Percentiles rank a stretch among this genome's conserved stretches.
Conservation (phyloP, 345 rosid species). For the Orychophragmus violaceus region DNA sequence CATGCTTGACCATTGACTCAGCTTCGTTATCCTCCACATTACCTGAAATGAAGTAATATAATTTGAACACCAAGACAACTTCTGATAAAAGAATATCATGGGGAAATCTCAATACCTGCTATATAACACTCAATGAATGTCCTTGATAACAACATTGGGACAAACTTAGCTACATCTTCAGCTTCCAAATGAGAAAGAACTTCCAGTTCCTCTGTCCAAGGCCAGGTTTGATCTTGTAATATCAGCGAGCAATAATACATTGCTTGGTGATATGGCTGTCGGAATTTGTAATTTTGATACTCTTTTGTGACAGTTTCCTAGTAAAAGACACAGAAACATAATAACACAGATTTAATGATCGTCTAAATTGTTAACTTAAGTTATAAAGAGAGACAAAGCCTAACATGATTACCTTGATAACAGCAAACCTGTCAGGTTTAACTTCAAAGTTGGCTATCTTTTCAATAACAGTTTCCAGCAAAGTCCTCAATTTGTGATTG, state of each 20-base stretch:
- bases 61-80: constrained; percentile 4
- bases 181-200: constrained; percentile 52
- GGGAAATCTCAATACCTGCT: constrained; percentile 43
- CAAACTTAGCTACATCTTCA: constrained; percentile 68
- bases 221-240: constrained; percentile 62
- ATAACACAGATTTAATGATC: constrained; percentile 4
- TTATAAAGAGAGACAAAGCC: background rate
- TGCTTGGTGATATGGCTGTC: constrained; percentile 80
- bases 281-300: constrained; percentile 69
- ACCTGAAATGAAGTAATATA: constrained; percentile 38
- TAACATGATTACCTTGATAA: constrained; percentile 61
- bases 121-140: constrained; percentile 71
- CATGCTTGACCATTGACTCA: constrained; percentile 53
- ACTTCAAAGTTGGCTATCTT: constrained; percentile 77
- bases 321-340: background rate
- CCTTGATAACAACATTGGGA: constrained; percentile 69
- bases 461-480: constrained; percentile 60
- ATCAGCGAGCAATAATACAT: constrained; percentile 67
- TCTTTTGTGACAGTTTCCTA: constrained; percentile 77
- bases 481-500: constrained; percentile 77
- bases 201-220: constrained; percentile 72
- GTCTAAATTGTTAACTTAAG: background rate
- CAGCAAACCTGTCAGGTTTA: constrained; percentile 69
- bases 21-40: constrained; percentile 68
- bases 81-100: background rate